phyloP scores from a whole-genome alignment of 2,329 filamentous ascomycete species.

The Sporothrix pallida region DNA sequence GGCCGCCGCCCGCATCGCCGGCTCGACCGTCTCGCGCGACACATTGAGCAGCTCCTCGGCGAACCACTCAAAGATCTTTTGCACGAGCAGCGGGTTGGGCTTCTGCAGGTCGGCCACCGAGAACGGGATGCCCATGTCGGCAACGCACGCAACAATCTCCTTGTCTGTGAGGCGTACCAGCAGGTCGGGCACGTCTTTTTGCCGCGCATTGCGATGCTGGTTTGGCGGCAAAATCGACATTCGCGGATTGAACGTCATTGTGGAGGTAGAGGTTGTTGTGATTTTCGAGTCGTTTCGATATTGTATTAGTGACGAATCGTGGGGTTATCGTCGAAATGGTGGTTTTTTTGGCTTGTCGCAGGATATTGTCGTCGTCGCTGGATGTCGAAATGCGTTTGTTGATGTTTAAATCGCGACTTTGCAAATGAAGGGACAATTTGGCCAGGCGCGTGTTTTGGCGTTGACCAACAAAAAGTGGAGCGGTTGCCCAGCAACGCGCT shows the following conservation, averaged over 20 bases:
- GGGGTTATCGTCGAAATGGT: not conserved
- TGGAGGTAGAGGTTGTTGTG: constrained; percentile 34
- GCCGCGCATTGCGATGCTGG: constrained; percentile 58
- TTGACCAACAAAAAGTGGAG: constrained; percentile 33
- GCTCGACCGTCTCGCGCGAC: constrained; percentile 90
- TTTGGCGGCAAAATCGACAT: constrained; percentile 65
- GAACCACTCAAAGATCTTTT: constrained; percentile 98
- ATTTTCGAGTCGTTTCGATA: not conserved
- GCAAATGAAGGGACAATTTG: not conserved
- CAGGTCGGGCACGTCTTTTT: constrained; percentile 65
- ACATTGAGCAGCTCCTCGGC: constrained; percentile 92
- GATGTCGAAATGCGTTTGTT: not conserved
- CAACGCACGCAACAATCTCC: constrained; percentile 96
- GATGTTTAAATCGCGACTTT: constrained; percentile 20
- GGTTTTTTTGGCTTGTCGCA: not conserved
- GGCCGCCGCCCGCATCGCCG: constrained; percentile 89
- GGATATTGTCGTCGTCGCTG: not conserved
- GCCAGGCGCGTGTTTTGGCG: constrained; percentile 29
- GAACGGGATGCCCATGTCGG: constrained; percentile 92
- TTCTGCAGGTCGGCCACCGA: constrained; percentile 86
- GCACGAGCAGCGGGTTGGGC: constrained; percentile 90
- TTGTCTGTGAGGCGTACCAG: constrained; percentile 67
- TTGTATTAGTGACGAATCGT: not conserved
- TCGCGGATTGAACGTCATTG: constrained; percentile 64
- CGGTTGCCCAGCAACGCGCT: constrained; percentile 37